Base-by-base conservation (phyloP, 1,284 basidiomycete genomes). In the Phellopilus nigrolimitatus region DNA sequence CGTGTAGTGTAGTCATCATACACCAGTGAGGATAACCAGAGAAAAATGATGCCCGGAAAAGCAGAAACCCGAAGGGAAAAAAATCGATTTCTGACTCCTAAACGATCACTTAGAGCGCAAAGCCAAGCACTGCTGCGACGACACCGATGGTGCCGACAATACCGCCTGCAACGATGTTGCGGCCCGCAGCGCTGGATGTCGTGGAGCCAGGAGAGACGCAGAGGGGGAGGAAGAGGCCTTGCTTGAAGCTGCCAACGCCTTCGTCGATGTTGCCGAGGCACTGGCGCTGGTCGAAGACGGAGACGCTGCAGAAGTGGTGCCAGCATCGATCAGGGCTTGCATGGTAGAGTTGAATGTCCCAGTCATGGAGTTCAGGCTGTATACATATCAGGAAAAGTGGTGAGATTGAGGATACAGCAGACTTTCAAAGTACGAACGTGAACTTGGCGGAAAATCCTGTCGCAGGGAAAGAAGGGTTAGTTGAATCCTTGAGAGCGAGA, bases 361-460 rank as follows among this genome's bases (percentile, higher is more conserved):
- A 10, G 69, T 73, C 86, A 88, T 88, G 53, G 72, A 68, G 7
- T 63, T 61, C 62, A 90, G 56, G 5, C 84, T 87, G 56, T 47
- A 56, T 25, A 53, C 12, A 42, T 17, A 17, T 44, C 33, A 19
- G n/a, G n/a, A 22, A 30, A 37, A n/a, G 34, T 28, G 28, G 1
- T 19, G 17, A 15, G 28, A 53, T 40, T n/a, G 28, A 6, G 45
- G 39, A 41, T 24, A 28, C 17, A 41, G 13, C 44, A 24, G 27
- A 51, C 6, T 13, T 28, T 12, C 15, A 25, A 46, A 37, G 27
- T 3, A 66, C 79, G 54, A 63, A 84, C 80, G 68, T 67, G 73
- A 91, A 94, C 60, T 81, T 81, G 54, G 90, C 77, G n/a, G 89
- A 91, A 75, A 91, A 94, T 1, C 88, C 80, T 57, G 84, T 71